A percentile compares a stretch with the other conserved stretches of the same genome.
Conservation (phyloP, 306 rosid genomes). For the Begonia peltatifolia region DNA sequence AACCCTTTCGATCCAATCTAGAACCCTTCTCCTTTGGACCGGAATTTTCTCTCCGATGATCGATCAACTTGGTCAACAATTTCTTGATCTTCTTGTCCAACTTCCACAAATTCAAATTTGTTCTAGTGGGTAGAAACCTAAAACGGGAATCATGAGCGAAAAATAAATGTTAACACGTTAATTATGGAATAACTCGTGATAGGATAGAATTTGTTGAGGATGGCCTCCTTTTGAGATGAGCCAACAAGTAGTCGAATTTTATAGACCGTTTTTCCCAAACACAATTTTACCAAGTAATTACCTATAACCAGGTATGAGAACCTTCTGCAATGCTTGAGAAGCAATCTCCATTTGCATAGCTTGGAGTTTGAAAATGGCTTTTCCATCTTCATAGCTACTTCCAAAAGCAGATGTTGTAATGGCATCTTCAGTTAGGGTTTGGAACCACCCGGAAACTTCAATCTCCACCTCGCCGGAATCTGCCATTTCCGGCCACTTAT, state of each 20-base stretch:
- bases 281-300: too few relatives aligned
- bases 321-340: slow-evolving; percentile 75
- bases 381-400: slow-evolving; percentile 88
- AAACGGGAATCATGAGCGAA: too few relatives aligned
- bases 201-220: too few relatives aligned
- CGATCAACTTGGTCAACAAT: slow-evolving; percentile 44
- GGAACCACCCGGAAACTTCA: slow-evolving; percentile 83
- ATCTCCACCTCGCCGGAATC: slow-evolving; percentile 66
- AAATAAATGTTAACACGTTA: too few relatives aligned
- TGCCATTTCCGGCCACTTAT: slow-evolving; percentile 53
- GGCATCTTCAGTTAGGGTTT: slow-evolving; percentile 67
- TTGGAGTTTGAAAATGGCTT: slow-evolving; percentile 66
- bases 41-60: slow-evolving; percentile 24
- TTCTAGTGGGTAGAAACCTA: slow-evolving; percentile 72
- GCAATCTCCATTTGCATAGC: slow-evolving; percentile 72
- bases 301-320: slow-evolving; percentile 86
- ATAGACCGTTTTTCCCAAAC: too few relatives aligned
- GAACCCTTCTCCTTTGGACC: neutral
- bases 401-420: slow-evolving; percentile 79
- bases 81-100: slow-evolving; percentile 51
- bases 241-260: too few relatives aligned
- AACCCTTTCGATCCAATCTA: too few relatives aligned
- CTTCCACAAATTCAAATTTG: slow-evolving; percentile 64
- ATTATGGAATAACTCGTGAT: too few relatives aligned
- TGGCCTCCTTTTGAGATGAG: too few relatives aligned